Evolutionary conservation across 2,329 filamentous ascomycete species (phyloP).

Genomic region (Davidsoniella virescens): DNA sequence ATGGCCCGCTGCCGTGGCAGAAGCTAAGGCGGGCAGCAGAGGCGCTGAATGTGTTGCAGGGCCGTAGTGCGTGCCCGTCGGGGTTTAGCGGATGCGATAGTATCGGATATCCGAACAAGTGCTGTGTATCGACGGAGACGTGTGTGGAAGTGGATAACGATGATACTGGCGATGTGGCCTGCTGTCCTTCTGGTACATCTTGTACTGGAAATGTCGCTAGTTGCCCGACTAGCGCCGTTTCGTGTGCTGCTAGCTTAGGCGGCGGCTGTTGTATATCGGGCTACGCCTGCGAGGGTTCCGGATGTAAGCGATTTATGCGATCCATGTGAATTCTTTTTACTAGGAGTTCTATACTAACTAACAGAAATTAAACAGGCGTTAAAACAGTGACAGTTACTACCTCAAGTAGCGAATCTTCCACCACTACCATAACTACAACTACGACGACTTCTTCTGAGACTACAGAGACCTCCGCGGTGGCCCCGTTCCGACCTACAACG

Average conservation of each 20-base stretch:
- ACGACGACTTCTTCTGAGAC: constrained; percentile 26
- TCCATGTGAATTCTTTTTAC: neutral
- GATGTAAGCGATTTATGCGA: constrained; percentile 37
- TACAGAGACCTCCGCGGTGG: constrained; percentile 22
- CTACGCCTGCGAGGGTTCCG: constrained; percentile 51
- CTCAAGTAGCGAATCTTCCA: constrained; percentile 10
- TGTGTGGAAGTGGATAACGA: constrained; percentile 50
- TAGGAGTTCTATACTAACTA: neutral
- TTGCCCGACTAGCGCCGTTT: constrained; percentile 46
- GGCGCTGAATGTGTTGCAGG: constrained; percentile 32
- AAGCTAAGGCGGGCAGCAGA: constrained; percentile 27
- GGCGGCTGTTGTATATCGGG: constrained; percentile 64
- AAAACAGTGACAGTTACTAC: constrained; percentile 13
- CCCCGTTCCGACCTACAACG: constrained; percentile 16
- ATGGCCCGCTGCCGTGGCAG: constrained; percentile 14
- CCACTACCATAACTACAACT: constrained; percentile 19
- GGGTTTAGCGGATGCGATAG: constrained; percentile 48
- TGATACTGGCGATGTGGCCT: constrained; percentile 52
- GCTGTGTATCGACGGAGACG: constrained; percentile 48
- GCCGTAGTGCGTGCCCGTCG: constrained; percentile 49
- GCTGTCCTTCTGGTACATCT: constrained; percentile 48
- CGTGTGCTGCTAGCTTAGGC: constrained; percentile 47
- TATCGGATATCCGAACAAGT: constrained; percentile 53
- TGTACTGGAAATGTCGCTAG: constrained; percentile 47
- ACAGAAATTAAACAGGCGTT: constrained; percentile 2